phyloP scores from a whole-genome alignment of 1,284 basidiomycete genomes.

The Pseudozyma flocculosa region DNA sequence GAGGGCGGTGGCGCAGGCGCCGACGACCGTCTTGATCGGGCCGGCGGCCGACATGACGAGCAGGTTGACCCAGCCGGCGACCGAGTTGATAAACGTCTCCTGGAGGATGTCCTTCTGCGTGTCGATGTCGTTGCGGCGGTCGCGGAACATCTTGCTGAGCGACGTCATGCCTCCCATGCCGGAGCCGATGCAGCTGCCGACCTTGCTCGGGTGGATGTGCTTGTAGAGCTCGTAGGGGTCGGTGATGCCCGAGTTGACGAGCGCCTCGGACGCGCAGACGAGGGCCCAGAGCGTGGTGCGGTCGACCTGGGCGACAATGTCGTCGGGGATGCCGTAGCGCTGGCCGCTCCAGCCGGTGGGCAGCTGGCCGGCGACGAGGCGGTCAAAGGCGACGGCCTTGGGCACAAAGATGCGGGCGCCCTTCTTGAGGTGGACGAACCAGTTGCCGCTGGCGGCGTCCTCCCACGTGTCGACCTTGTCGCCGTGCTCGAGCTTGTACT shows the following conservation, averaged over 20 bases:
- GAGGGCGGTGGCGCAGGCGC: constrained; percentile 94
- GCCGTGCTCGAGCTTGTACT: constrained; percentile 94
- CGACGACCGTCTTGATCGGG: constrained; percentile 97
- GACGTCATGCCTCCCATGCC: constrained; percentile 90
- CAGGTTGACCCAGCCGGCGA: constrained; percentile 89
- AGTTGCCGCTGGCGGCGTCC: constrained; percentile 73
- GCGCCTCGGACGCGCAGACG: constrained; percentile 87
- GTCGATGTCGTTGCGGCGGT: constrained; percentile 92
- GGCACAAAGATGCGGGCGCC: constrained; percentile 90
- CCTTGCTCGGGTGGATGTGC: constrained; percentile 91
- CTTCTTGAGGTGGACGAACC: constrained; percentile 98
- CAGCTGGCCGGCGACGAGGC: constrained; percentile 90
- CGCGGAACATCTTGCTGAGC: constrained; percentile 81
- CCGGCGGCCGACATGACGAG: constrained; percentile 66
- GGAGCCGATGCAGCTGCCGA: constrained; percentile 64
- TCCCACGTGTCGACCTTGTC: constrained; percentile 95
- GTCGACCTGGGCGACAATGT: constrained; percentile 92
- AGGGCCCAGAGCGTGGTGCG: constrained; percentile 96
- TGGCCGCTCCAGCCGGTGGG: constrained; percentile 96
- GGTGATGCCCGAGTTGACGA: constrained; percentile 91
- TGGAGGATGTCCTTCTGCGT: constrained; percentile 98
- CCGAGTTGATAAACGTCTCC: constrained; percentile 68
- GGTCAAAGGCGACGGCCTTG: constrained; percentile 92
- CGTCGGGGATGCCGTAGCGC: constrained; percentile 95
- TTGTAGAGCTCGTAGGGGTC: constrained; percentile 80